These are phyloP conservation scores for Phytophthora hibernalis DNA, from an alignment of 352 stramenopile species.

Conservation along the genomic window DNA sequence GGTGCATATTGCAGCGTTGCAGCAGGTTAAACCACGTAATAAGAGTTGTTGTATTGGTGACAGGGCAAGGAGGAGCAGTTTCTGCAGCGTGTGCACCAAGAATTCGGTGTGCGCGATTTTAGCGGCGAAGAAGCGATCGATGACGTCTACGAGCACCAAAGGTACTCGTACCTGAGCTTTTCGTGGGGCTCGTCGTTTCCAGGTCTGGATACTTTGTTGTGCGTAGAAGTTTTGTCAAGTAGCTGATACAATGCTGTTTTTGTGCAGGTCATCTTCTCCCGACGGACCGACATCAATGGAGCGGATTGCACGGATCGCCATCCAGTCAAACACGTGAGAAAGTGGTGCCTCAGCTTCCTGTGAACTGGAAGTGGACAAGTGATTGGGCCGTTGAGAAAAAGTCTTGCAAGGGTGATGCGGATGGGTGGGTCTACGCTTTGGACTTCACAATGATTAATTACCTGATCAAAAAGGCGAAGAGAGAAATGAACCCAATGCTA, in stretches of 20 bases:
- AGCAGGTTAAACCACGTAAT: neutral
- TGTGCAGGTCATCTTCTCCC: constrained; percentile 64
- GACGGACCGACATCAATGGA: constrained; percentile 72
- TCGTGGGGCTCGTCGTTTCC: constrained; percentile 76
- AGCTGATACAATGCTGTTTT: neutral
- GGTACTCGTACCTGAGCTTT: constrained; percentile 84
- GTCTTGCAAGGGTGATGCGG: constrained; percentile 59
- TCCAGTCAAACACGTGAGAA: constrained; percentile 65
- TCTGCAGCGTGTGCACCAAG: constrained; percentile 63
- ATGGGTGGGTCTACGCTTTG: constrained; percentile 83
- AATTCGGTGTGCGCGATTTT: constrained; percentile 78
- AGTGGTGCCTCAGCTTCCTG: constrained; percentile 70
- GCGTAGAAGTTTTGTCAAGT: neutral
- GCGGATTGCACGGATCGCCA: constrained; percentile 56
- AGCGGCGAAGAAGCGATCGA: constrained; percentile 70
- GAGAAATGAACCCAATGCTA: constrained; percentile 58
- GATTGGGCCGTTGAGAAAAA: constrained; percentile 65
- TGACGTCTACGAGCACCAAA: constrained; percentile 82
- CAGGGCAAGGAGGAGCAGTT: constrained; percentile 66
- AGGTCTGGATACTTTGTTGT: constrained; percentile 23
- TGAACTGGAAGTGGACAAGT: constrained; percentile 73
- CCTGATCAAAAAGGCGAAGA: constrained; percentile 61
- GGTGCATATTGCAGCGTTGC: constrained; percentile 23
- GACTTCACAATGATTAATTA: constrained; percentile 86
- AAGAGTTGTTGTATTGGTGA: neutral